Percentiles rank a stretch among this genome's conserved stretches.
Evolutionary conservation across 768 basidiomycete genomes (phyloP).

Genomic region (Daedaleopsis sinensis): DNA sequence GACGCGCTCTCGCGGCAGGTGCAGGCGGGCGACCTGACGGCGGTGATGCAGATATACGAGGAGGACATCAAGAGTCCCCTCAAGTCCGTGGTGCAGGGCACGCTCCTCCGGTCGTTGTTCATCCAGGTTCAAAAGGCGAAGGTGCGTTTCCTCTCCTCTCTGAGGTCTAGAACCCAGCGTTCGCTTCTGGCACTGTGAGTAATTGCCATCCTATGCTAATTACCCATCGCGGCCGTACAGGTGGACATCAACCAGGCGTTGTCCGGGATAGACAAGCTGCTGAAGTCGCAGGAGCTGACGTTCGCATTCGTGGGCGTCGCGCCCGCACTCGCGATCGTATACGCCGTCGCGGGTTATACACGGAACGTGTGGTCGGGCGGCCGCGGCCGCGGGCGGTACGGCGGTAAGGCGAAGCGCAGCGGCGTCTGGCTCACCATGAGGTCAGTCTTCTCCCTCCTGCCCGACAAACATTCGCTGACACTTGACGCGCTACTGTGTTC

Average conservation of each 20-base stretch:
- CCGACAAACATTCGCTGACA: too few relatives aligned
- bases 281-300: constrained; percentile 92
- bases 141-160: constrained; percentile 41
- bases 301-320: constrained; percentile 98
- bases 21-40: constrained; percentile 79
- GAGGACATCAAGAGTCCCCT: constrained; percentile 89
- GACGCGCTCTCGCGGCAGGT: constrained; percentile 65
- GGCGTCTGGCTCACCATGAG: constrained; percentile 76
- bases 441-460: constrained; percentile 35
- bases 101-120: constrained; percentile 80
- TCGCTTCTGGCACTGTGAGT: too few relatives aligned
- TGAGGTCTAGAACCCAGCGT: neutral
- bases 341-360: constrained; percentile 60
- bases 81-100: constrained; percentile 78
- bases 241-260: constrained; percentile 92
- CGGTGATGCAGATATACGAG: constrained; percentile 87
- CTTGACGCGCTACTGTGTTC: too few relatives aligned
- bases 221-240: constrained; percentile 38
- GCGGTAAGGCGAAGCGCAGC: constrained; percentile 54
- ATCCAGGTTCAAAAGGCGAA: constrained; percentile 97
- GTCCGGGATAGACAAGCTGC: constrained; percentile 88
- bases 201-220: neutral
- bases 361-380: constrained; percentile 52
- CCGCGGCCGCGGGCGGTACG: constrained; percentile 53
- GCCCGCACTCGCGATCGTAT: constrained; percentile 82